These are phyloP conservation scores for Wakefieldia striispora DNA, from an alignment of 768 basidiomycete genomes.

Conservation along the genomic window DNA sequence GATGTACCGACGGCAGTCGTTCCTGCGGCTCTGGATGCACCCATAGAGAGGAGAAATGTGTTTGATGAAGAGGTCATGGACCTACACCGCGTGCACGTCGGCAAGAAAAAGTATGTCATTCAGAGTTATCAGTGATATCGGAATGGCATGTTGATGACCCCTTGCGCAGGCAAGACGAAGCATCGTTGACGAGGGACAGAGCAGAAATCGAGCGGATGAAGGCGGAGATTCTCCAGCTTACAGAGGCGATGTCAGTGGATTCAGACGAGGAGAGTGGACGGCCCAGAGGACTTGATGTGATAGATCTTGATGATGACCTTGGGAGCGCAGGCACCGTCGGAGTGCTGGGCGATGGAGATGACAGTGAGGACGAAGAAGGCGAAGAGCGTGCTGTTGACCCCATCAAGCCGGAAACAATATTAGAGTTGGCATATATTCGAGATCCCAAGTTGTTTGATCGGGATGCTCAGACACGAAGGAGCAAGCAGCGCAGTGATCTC, in stretches of 20 bases:
- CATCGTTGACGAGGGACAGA: conserved; percentile 51
- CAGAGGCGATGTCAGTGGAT: conserved; percentile 60
- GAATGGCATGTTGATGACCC: conserved; percentile 1
- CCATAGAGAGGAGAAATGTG: conserved; percentile 60
- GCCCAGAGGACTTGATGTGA: conserved; percentile 20
- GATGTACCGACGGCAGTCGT: background rate
- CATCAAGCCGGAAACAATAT: conserved; percentile 52
- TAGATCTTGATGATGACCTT: conserved; percentile 55
- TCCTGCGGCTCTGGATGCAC: conserved; percentile 5
- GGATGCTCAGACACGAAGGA: conserved; percentile 67
- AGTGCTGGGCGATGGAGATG: conserved; percentile 59
- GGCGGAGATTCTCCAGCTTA: conserved; percentile 74
- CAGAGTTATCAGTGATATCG: background rate
- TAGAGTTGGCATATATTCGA: conserved; percentile 76
- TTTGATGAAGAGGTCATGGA: conserved; percentile 78
- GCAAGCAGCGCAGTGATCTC: conserved; percentile 65
- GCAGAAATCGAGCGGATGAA: conserved; percentile 74
- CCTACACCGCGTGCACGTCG: conserved; percentile 51
- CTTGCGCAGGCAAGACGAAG: conserved; percentile 42
- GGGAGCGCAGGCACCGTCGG: conserved; percentile 42
- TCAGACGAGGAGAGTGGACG: conserved; percentile 56
- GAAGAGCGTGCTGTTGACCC: conserved; percentile 25
- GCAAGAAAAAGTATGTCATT: conserved; percentile 59
- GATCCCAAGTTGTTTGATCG: conserved; percentile 77
- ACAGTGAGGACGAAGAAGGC: conserved; percentile 38